Evolutionary conservation across 129 eudicot species (phyloP).

Genomic region (Deinandra increscens): DNA sequence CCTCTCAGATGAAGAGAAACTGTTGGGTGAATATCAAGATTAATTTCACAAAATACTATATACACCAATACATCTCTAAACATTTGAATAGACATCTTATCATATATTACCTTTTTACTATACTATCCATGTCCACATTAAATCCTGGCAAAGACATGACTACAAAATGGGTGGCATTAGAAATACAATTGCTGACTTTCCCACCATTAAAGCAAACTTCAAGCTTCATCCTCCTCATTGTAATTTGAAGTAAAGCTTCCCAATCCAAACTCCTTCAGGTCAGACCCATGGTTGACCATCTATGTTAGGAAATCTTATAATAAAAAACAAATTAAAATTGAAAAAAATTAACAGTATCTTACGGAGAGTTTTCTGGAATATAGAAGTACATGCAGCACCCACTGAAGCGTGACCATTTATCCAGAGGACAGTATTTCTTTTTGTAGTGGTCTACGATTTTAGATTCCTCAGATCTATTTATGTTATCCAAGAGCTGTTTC

Average conservation of each 20-base stretch:
- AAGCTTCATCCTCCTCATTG: conserved; percentile 74
- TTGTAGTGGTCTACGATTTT: conserved; percentile 59
- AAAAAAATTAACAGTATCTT: conserved; percentile 24
- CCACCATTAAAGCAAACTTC: conserved; percentile 80
- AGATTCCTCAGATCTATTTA: conserved; percentile 48
- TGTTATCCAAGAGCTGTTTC: conserved; percentile 68
- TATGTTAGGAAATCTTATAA: neutral
- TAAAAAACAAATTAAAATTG: neutral
- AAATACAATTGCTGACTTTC: conserved; percentile 45
- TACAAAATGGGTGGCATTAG: conserved; percentile 70
- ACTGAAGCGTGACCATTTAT: conserved; percentile 72
- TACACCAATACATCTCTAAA: neutral
- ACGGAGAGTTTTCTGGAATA: conserved; percentile 43
- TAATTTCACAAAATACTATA: neutral
- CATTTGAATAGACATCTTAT: neutral
- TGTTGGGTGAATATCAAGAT: conserved; percentile 28
- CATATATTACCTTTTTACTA: conserved; percentile 50
- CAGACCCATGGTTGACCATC: conserved; percentile 15
- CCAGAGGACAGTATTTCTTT: conserved; percentile 80
- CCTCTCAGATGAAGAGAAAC: conserved; percentile 63
- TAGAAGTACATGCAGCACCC: conserved; percentile 77
- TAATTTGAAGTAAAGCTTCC: conserved; percentile 55
- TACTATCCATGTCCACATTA: conserved; percentile 39
- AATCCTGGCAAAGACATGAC: conserved; percentile 48
- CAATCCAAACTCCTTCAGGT: conserved; percentile 42